Evolutionary conservation across 495 filamentous ascomycete species (phyloP), one percentile per base, ranked within the genome.

Genomic region (Talaromyces ruber): DNA sequence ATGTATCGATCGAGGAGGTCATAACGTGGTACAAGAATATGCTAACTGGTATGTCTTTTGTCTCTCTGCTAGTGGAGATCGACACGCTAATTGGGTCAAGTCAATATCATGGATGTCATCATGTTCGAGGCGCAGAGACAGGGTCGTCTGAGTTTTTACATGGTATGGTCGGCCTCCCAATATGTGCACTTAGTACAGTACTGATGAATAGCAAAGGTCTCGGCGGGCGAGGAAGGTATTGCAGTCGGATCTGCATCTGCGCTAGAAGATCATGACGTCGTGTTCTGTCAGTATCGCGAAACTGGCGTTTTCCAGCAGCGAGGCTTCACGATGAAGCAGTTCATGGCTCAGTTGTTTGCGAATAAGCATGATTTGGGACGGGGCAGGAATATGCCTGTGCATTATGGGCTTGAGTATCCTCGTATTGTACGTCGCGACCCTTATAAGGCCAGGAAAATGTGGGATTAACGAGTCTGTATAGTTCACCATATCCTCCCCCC

Each of bases 301-400:
- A 84, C 93, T 28, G 94, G 93, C 3, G 88, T 96, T 14, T 93
- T 95, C 71, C 82, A 88, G 65, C 89, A 97, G 70, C 86, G 94
- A 12, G 95, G 94, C 12, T 97, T 93, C 69, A 91, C 85, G 1
- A 77, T 96, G 22, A 81, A 84, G 28, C 81, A 97, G 58, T 98
- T 97, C 67, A 98, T 98, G 94, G 89, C 83, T 69, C 95, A 99
- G 72, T 74, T 98, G 4, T 97, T 99, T 72, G 86, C 95, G 28
- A 99, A 97, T 68, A 77, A 73, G 28, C 84, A 93, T 62, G 94
- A 99, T 63, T 74, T 74, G 3, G 93, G 93, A 2, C 82, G 79
- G 62, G 94, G 95, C 5, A 86, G 94, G 60, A 98, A 97, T 68
- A 99, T 99, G 94, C 95, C 94, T 11, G 91, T 98, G 18, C 94